Percentiles rank a stretch among this genome's conserved stretches.
These are phyloP conservation scores for Diophrys sp. DNA, from an alignment of 73 alveolate species.

Conservation along the genomic window DNA sequence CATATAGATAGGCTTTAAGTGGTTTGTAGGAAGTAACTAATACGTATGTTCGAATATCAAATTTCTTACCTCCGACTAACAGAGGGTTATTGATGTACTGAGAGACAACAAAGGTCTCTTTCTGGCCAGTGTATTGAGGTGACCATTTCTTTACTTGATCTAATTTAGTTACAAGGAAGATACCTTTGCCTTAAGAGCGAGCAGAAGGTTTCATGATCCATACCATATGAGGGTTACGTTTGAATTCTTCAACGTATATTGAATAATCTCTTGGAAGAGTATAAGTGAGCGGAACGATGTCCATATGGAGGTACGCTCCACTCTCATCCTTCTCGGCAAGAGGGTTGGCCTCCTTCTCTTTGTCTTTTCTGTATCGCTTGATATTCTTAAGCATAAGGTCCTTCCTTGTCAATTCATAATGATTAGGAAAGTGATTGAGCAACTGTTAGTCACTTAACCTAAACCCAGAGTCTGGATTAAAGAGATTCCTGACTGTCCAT, in stretches of 20 bases:
- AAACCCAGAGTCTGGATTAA: conserved; percentile 92
- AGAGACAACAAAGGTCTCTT: conserved; percentile 48
- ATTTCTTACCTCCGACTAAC: conserved; percentile 80
- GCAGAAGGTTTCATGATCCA: conserved; percentile 99
- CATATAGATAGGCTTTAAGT: conserved; percentile 82
- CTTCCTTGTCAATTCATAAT: conserved; percentile 98
- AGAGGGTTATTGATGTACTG: conserved; percentile 87
- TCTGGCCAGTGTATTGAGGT: conserved; percentile 36
- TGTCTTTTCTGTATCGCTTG: conserved; percentile 94
- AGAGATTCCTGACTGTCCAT: conserved; percentile 90
- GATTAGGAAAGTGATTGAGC: conserved; percentile 99
- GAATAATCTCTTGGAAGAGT: conserved; percentile 98
- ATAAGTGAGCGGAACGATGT: conserved; percentile 92
- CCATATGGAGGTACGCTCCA: conserved; percentile 75
- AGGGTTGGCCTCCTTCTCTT: conserved; percentile 89
- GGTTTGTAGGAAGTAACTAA: conserved; percentile 88
- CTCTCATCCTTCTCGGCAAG: conserved; percentile 77
- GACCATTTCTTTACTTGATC: conserved; percentile 64
- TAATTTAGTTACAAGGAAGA: conserved; percentile 92
- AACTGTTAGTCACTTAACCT: conserved; percentile 69
- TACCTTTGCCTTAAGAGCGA: conserved; percentile 98
- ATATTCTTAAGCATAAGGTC: conserved; percentile 99
- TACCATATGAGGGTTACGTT: conserved; percentile 93
- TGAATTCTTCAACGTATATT: conserved; percentile 96
- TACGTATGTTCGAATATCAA: conserved; percentile 86